Evolutionary conservation across 768 basidiomycete genomes (phyloP), one percentile per base, ranked within the genome.

Genomic region (Pilatotrama ljubarskyi): DNA sequence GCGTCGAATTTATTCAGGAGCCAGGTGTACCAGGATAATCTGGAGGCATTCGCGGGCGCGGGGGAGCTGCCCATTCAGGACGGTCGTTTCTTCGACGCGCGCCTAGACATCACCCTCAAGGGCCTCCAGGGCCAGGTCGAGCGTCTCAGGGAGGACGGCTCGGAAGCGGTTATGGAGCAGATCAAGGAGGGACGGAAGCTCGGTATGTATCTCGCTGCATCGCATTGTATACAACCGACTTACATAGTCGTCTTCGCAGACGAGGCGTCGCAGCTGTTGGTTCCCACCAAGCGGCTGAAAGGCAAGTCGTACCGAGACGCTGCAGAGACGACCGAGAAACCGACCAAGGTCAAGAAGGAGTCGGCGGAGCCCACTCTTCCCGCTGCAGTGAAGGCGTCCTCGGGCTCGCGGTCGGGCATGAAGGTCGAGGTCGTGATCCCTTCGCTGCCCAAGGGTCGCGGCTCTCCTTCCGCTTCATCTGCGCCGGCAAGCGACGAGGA

Each of bases 41-140:
- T 94, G 10, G 84, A 86, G 62, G 75, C 84, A 2, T 81, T 95
- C 42, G 83, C 86, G 3, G 89, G 81, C 6, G 86, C 80, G 8
- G 86, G 88, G 2, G 74, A 83, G 17, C 77, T 95, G 36, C 92
- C 93, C 1, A 74, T 76, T n/a, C 83, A 85, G 35, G 90, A 93
- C 35, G 93, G 93, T 13, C 85, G 95, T 18, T 93, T 93, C 76
- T 97, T 95, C 80, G 87, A 90, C 52, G 87, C 88, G n/a, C 83
- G 89, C 29, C 78, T 96, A 20, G 85, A 90, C 18, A 80, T 83
- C 42, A 78, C 82, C 22, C 74, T 90, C 51, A 76, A 75, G 9
- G 76, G 82, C 1, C 75, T 96, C 37, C 77, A 79, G 66, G 72
- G 69, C 1, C 93, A 96, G 64, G 85, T 89, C 3, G 84, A 90